Conservation (phyloP, 495 filamentous ascomycete genomes). For the Aspergillus indologenus region DNA sequence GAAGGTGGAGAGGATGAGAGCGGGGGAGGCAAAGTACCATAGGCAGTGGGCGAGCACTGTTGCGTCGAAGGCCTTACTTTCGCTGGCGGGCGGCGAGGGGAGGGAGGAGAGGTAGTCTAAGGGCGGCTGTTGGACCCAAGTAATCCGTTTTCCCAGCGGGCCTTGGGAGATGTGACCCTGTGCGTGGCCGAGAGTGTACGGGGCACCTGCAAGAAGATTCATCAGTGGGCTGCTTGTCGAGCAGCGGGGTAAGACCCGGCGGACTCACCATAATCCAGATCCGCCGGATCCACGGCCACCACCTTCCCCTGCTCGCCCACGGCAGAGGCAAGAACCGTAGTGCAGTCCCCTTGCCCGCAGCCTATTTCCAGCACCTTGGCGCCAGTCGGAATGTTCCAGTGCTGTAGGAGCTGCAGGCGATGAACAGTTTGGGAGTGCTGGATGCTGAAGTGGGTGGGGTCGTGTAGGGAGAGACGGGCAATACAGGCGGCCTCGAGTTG, state of each 20-base stretch:
- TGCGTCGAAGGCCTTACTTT: constrained; percentile 34
- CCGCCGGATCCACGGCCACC: constrained; percentile 48
- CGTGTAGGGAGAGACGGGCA: constrained; percentile 22
- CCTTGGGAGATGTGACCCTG: constrained; percentile 33
- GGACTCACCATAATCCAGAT: constrained; percentile 43
- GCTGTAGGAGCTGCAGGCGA: constrained; percentile 38
- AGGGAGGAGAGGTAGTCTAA: constrained; percentile 23
- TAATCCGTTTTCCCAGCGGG: constrained; percentile 36
- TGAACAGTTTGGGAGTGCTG: constrained; percentile 44
- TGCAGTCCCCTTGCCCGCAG: constrained; percentile 54
- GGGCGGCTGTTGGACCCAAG: constrained; percentile 35
- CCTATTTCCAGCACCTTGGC: constrained; percentile 50
- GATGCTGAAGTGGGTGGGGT: constrained; percentile 26
- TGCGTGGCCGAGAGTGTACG: constrained; percentile 35
- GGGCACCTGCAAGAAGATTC: constrained; percentile 21
- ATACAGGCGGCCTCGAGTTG: constrained; percentile 14
- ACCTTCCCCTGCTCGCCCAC: constrained; percentile 42
- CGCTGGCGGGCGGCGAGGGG: constrained; percentile 15
- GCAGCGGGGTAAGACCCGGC: constrained; percentile 5
- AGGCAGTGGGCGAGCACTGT: constrained; percentile 48
- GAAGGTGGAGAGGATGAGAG: constrained; percentile 30
- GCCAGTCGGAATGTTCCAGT: constrained; percentile 35
- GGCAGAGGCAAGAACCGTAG: constrained; percentile 42
- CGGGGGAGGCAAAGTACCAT: constrained; percentile 45
- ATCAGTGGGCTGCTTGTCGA: constrained; percentile 13